Percentiles rank a stretch among this genome's conserved stretches.
phyloP scores from a whole-genome alignment of 805 yeast species.

The Ogataea pignaliae region DNA sequence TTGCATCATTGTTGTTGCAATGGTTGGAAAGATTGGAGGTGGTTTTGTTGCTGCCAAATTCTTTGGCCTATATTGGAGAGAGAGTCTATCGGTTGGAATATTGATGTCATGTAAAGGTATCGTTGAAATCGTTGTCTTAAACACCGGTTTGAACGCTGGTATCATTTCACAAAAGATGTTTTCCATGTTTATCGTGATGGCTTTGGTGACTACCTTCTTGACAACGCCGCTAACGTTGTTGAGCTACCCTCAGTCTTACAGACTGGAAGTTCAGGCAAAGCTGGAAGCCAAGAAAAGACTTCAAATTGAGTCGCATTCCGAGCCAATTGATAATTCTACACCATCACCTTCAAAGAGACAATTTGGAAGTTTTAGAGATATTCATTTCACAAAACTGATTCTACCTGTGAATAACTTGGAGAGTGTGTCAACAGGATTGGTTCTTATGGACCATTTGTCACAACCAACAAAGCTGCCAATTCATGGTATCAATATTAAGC shows the following conservation, averaged over 20 bases:
- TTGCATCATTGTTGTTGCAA: conserved; percentile 63
- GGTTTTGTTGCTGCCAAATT: conserved; percentile 62
- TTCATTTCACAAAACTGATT: conserved; percentile 20
- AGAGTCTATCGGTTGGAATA: conserved; percentile 70
- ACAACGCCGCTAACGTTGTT: conserved; percentile 70
- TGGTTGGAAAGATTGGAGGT: conserved; percentile 65
- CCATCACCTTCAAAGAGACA: conserved; percentile 13
- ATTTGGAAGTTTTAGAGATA: conserved; percentile 18
- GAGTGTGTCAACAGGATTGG: conserved; percentile 26
- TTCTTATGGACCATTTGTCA: conserved; percentile 25
- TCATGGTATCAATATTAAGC: conserved; percentile 52
- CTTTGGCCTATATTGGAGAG: conserved; percentile 66
- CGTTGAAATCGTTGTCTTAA: conserved; percentile 76
- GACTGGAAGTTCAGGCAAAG: conserved; percentile 43
- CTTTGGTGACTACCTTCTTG: conserved; percentile 66
- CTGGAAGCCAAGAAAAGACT: conserved; percentile 10
- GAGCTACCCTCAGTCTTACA: conserved; percentile 57
- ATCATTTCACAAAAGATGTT: conserved; percentile 62
- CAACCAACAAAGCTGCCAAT: conserved; percentile 27
- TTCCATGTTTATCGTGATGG: conserved; percentile 83
- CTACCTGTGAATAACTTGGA: conserved; percentile 25
- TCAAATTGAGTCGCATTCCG: conserved; percentile 6
- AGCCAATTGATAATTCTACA: conserved; percentile 20
- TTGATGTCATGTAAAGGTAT: conserved; percentile 88
- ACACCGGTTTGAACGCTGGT: conserved; percentile 66